A percentile compares a stretch with the other conserved stretches of the same genome.
phyloP scores from a whole-genome alignment of 2,329 filamentous ascomycete genomes.

The Domatiomyces catenatus region DNA sequence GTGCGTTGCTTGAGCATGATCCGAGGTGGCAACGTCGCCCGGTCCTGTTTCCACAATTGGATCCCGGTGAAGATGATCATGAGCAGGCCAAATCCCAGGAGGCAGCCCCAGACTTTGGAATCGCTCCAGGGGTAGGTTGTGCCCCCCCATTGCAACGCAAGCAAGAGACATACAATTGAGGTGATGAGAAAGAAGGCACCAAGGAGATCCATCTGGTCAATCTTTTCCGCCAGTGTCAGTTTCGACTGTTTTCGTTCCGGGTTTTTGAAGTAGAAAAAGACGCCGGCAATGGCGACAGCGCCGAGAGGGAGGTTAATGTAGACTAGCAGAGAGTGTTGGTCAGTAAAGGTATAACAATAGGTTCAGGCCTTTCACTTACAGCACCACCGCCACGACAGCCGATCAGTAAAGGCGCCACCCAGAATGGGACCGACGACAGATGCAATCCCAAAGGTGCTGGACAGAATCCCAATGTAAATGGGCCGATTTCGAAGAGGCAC shows the following conservation, averaged over 20 bases:
- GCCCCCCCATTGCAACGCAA: slow-evolving; percentile 37
- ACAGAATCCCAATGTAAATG: slow-evolving; percentile 29
- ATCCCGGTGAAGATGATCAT: slow-evolving; percentile 16
- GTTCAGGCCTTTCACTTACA: no score
- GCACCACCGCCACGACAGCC: slow-evolving; percentile 8
- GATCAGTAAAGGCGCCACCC: slow-evolving; percentile 31
- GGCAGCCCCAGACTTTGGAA: slow-evolving; percentile 33
- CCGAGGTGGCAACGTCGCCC: slow-evolving; percentile 17
- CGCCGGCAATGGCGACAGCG: slow-evolving; percentile 20
- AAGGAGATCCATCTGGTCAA: slow-evolving; percentile 18
- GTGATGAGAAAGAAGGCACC: slow-evolving; percentile 26
- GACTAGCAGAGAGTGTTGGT: slow-evolving; percentile 17
- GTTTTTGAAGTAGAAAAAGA: slow-evolving; percentile 22
- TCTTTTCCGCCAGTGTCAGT: slow-evolving; percentile 11
- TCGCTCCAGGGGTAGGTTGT: slow-evolving; percentile 31
- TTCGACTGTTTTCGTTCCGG: slow-evolving; percentile 18
- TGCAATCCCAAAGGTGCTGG: slow-evolving; percentile 42
- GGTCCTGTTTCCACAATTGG: slow-evolving; percentile 16
- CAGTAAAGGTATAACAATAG: no score
- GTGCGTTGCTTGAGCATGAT: slow-evolving; percentile 19
- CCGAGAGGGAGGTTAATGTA: slow-evolving; percentile 29
- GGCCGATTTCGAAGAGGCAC: slow-evolving; percentile 16
- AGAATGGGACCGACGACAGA: slow-evolving; percentile 26
- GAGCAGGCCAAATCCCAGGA: slow-evolving; percentile 18
- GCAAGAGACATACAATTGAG: slow-evolving; percentile 27